Base-by-base conservation (phyloP, 2,329 filamentous ascomycete species). In the Epichloe baconii region DNA sequence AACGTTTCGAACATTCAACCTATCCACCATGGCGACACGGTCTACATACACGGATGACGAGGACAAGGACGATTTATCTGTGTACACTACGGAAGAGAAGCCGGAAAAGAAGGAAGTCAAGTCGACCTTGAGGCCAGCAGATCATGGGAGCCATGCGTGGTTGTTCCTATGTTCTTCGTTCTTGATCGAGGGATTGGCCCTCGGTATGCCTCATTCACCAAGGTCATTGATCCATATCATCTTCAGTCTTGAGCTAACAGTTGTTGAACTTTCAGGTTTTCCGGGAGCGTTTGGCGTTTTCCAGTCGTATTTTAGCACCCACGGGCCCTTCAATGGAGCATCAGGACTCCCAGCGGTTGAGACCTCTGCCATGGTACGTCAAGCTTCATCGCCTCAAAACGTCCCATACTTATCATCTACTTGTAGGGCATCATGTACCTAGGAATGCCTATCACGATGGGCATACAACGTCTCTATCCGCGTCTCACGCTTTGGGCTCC, bases 251-350 rank as follows among this genome's bases (percentile, higher is more conserved):
- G 3, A 34, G 10, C 23, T 44, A 4, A 38, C 41, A 19, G 15
- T 3, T 10, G 1, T 17, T 10, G 40, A 5, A 19, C 19, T 36
- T 15, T 11, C 14, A 83, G 80, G 80, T 2, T 83, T 85, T 53
- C 76, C 79, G 0, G 78, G 79, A 52, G 73, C 79, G 1, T 86
- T 79, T 58, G 82, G 82, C 44, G 73, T 86, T 36, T 85, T 86
- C 59, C 80, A 84, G 59, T 72, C 78, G 46, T 81, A 82, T 62
- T 86, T 85, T 61, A 73, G 68, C 38, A 73, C 68, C 2, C 71
- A 79, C 47, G 69, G 71, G 14, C 75, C 78, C 3, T 85, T 85
- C 52, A 63, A 65, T 3, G 69, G 69, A 7, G 66, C 70, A 1
- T 66, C 70, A 43, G 68, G 70, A 45, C 76, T 84, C 40, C 71